Evolutionary conservation across 352 stramenopile genomes (phyloP).

Genomic region (Phytophthora multivora): DNA sequence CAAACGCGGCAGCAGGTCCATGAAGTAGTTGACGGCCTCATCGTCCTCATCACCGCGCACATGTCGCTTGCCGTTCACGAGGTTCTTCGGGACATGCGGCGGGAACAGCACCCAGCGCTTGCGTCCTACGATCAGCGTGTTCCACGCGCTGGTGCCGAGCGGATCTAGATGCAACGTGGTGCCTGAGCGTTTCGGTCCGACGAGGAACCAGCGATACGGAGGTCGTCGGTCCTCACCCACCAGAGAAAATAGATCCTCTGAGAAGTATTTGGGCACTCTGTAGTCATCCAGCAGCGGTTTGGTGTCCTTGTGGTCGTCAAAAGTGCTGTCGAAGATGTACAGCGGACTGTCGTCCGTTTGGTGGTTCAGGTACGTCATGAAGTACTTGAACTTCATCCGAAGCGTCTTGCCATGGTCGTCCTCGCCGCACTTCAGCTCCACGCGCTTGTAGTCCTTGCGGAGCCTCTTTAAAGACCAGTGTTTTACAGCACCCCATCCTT

Average conservation of each 20-base stretch:
- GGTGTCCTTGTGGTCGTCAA: constrained; percentile 85
- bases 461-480: constrained; percentile 84
- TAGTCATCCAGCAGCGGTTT: constrained; percentile 82
- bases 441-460: constrained; percentile 78
- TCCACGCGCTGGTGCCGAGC: constrained; percentile 96
- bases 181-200: constrained; percentile 92
- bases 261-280: constrained; percentile 80
- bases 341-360: constrained; percentile 91
- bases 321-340: constrained; percentile 98
- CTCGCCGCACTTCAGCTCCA: constrained; percentile 82
- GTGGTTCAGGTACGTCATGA: constrained; percentile 69
- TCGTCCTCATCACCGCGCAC: constrained; percentile 90
- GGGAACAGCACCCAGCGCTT: constrained; percentile 98
- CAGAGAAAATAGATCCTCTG: constrained; percentile 83
- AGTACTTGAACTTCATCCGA: constrained; percentile 87
- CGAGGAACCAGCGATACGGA: constrained; percentile 97
- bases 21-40: constrained; percentile 92
- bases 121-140: constrained; percentile 92
- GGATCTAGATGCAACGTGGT: constrained; percentile 96
- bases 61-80: constrained; percentile 84
- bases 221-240: constrained; percentile 87
- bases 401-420: constrained; percentile 80
- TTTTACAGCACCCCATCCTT: constrained; percentile 69
- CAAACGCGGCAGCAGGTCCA: constrained; percentile 92
- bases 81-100: constrained; percentile 74